A percentile compares a stretch with the other conserved stretches of the same genome.
These are phyloP conservation scores for Blastocystis sp. DNA, from an alignment of 352 stramenopile species.

Conservation along the genomic window DNA sequence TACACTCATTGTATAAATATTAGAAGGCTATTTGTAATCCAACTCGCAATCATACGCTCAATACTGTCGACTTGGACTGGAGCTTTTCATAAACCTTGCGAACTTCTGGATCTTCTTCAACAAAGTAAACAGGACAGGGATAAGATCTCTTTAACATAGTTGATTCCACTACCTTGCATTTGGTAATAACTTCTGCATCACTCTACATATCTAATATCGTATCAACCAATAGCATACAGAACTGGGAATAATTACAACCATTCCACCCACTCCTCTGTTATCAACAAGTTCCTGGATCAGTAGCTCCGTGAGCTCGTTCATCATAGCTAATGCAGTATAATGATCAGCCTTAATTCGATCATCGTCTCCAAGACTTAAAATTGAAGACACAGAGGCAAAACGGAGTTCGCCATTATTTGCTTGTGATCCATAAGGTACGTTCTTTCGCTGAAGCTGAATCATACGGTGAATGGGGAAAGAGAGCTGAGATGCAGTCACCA, in stretches of 20 bases:
- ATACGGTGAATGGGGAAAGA: conserved; percentile 54
- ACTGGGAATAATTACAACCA: conserved; percentile 8
- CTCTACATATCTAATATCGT: background rate
- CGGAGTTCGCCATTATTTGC: conserved; percentile 40
- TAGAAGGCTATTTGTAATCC: background rate
- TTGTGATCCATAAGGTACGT: conserved; percentile 48
- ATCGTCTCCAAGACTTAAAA: conserved; percentile 1
- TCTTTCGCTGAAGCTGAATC: conserved; percentile 51
- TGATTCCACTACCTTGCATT: background rate
- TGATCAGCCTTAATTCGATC: conserved; percentile 14
- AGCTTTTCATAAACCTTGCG: background rate
- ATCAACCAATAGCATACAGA: background rate
- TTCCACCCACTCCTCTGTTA: background rate
- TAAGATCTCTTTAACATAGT: conserved; percentile 9
- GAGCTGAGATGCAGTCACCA: conserved; percentile 2
- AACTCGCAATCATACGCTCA: background rate
- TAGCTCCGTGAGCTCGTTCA: background rate
- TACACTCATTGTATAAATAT: conserved; percentile 59
- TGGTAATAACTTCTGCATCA: background rate
- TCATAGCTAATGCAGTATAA: conserved; percentile 23
- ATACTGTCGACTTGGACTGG: background rate
- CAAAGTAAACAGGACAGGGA: conserved; percentile 31
- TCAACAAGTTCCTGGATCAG: background rate
- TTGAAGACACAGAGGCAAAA: conserved; percentile 2
- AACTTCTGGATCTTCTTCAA: background rate